phyloP scores from a whole-genome alignment of 768 basidiomycete species.

The Lactarius pseudohatsudake region DNA sequence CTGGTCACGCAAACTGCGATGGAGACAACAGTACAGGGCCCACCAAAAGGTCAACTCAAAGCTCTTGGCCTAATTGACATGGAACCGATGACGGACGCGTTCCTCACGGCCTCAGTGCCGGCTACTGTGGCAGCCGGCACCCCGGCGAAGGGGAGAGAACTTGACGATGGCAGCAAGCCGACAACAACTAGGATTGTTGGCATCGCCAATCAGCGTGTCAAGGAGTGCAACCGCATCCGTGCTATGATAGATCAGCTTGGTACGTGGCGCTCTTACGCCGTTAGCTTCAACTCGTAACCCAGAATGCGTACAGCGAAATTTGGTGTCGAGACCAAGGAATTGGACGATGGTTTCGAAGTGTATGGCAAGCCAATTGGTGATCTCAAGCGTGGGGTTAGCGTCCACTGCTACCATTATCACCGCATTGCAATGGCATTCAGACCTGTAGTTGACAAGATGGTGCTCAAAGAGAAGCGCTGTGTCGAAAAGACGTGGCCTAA shows the following conservation, averaged over 20 bases:
- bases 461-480: conserved; percentile 94
- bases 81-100: conserved; percentile 99
- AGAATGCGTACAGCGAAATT: conserved; percentile 69
- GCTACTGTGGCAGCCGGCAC: conserved; percentile 71
- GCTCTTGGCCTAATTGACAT: conserved; percentile 90
- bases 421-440: conserved; percentile 99
- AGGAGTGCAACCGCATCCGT: conserved; percentile 95
- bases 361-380: conserved; percentile 68
- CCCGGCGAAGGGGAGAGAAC: conserved; percentile 49
- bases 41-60: conserved; percentile 75
- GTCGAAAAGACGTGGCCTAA: conserved; percentile 99
- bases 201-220: conserved; percentile 97
- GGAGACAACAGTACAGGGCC: conserved; percentile 90
- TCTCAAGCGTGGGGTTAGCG: conserved; percentile 65
- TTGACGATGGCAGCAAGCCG: conserved; percentile 35
- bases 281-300: neutral
- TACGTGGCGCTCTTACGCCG: conserved; percentile 38
- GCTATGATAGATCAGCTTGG: conserved; percentile 97
- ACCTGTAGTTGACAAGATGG: conserved; percentile 65
- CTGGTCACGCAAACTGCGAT: too few species aligned
- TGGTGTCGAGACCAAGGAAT: conserved; percentile 87
- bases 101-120: conserved; percentile 90
- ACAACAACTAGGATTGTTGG: conserved; percentile 82
- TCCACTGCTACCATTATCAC: conserved; percentile 98
- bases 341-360: conserved; percentile 90